Evolutionary conservation across 345 rosid genomes (phyloP), one percentile per base, ranked within the genome.

Genomic region (Durio zibethinus): DNA sequence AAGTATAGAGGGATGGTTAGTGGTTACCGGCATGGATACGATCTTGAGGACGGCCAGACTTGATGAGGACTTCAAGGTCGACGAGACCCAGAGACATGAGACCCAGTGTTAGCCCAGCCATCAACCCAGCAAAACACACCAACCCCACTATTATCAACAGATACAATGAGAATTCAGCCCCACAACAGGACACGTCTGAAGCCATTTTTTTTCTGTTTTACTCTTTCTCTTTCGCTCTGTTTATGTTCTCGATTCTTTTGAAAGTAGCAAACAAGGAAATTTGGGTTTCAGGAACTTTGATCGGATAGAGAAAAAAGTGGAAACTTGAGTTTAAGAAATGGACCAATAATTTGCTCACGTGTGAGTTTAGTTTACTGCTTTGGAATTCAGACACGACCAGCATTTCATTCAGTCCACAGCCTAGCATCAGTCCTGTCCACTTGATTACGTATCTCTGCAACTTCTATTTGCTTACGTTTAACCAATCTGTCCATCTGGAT

Each of bases 61-160:
- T 93, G 79, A 89, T 93, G 83, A 93, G 98, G 80, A 95, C 98
- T 81, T 95, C 98, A 45, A 93, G 97, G 89, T 93, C 98, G 83
- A 95, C 98, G 63, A 95, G 92, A 43, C 91, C 97, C 4, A 93
- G 86, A 68, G 99, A 95, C 98, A 95, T 93, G 85, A 95, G 97
- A 62, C 97, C 99, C 0, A 93, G 91, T 0, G 99, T 95, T n/a
- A 95, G 70, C 25, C 99, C 99, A 18, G 99, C 96, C 98, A 95
- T 93, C 61, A 95, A 79, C 0, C 98, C 99, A 18, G 97, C 98
- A 81, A 93, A 95, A 27, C 80, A 6, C 10, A 95, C 99, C 23
- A 93, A 83, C 18, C 90, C 93, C 38, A 86, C 80, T 72, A 81
- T 88, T 56, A 77, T 80, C 48, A 92, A 48, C 35, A 95, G 50